Evolutionary conservation across 2,329 filamentous ascomycete species (phyloP).

Genomic region (Metarhizium rileyi): DNA sequence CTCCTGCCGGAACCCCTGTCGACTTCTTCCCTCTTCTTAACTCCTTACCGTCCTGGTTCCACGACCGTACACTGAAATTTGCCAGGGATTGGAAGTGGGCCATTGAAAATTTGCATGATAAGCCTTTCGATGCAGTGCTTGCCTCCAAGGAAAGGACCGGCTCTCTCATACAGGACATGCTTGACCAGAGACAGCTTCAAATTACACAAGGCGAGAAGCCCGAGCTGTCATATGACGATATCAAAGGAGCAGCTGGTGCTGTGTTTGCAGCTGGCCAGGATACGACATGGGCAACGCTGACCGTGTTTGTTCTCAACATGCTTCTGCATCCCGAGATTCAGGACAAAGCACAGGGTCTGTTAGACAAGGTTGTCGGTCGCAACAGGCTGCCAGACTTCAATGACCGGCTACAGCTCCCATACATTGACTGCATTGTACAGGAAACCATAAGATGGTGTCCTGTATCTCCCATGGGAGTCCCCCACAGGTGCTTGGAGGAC

Average conservation of each 20-base stretch:
- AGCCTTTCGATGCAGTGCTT: slow-evolving; percentile 29
- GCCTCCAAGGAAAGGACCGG: slow-evolving; percentile 19
- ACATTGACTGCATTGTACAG: slow-evolving; percentile 36
- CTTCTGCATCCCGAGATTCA: slow-evolving; percentile 33
- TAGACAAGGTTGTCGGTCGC: slow-evolving; percentile 37
- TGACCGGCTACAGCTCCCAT: slow-evolving; percentile 32
- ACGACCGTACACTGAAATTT: slow-evolving; percentile 20
- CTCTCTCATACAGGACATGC: slow-evolving; percentile 18
- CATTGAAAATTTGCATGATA: slow-evolving; percentile 32
- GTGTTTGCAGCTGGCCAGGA: slow-evolving; percentile 38
- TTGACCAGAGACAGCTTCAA: slow-evolving; percentile 15
- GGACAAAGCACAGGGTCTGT: slow-evolving; percentile 32
- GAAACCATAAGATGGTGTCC: slow-evolving; percentile 36
- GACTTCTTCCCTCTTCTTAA: slow-evolving; percentile 38
- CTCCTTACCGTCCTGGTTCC: slow-evolving; percentile 29
- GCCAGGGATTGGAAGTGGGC: slow-evolving; percentile 20
- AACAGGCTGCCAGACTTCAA: slow-evolving; percentile 35
- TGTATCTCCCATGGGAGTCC: slow-evolving; percentile 39
- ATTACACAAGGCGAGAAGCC: slow-evolving; percentile 16
- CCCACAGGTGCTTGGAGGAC: slow-evolving; percentile 43
- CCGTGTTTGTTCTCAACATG: slow-evolving; percentile 36
- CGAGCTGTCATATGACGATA: slow-evolving; percentile 30
- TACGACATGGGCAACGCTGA: slow-evolving; percentile 32
- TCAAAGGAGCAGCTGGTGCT: slow-evolving; percentile 39
- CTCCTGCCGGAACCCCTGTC: slow-evolving; percentile 27